Base-by-base conservation (phyloP, 2,329 filamentous ascomycete genomes). In the Phoma sp. region DNA sequence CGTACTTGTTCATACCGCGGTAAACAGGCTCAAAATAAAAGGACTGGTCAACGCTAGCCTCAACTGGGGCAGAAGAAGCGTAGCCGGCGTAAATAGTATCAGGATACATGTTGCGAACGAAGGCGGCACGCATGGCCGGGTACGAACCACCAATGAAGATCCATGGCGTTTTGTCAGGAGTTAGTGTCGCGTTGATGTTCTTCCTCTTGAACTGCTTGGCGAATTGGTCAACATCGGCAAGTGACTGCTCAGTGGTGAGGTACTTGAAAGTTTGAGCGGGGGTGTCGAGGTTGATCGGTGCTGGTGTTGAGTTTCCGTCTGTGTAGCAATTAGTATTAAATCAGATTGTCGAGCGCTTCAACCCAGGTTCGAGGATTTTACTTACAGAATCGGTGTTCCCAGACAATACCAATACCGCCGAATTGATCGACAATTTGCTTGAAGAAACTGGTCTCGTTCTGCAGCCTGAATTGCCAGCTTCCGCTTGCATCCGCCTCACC, bases 21-120 rank as follows among this genome's bases (percentile, higher is more conserved):
- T 79, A 79, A 2, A 83, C 65, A 33, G 80, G 78, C 22, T 83
- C 80, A 47, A 74, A 83, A 61, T 82, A 83, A 22, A 75, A 67
- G n/a, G 75, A 77, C 77, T 82, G 80, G 52, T 83, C 75, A n/a
- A 79, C 61, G 4, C 67, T 70, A 2, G 80, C 80, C 59, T 84
- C 69, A 0, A 81, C 76, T 0, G 73, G 73, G 0, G 74, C 73
- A 4, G 73, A 75, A 4, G 73, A 72, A 9, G 73, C 72, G 39
- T 64, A 77, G 1, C 64, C 55, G 2, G 73, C 74, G 52, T 66
- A 71, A 22, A 77, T 75, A 7, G 72, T 75, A 4, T 74, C 65
- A 0, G 74, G 74, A 47, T 76, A 76, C 53, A 66, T 65, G 33
- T 74, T 61, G 4, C 74, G 71, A 65, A 77, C 67, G 57, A 74